Evolutionary conservation across 257 asterid genomes (phyloP).

Genomic region (Penstemon eatonii): DNA sequence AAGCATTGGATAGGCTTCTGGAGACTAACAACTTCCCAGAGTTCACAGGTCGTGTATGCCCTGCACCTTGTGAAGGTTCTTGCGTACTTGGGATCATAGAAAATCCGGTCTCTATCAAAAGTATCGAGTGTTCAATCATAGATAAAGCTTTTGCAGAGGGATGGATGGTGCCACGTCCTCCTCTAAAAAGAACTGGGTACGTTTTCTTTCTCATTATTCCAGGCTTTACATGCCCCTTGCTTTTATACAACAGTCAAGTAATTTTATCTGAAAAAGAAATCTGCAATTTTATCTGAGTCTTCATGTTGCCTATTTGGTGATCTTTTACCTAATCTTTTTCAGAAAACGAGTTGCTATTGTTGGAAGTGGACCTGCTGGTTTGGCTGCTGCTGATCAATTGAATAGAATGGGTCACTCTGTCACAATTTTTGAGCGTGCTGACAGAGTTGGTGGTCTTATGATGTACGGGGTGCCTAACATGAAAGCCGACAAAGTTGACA

Average conservation of each 20-base stretch:
- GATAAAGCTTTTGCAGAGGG: conserved; percentile 97
- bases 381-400: conserved; percentile 99
- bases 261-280: not conserved
- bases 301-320: not conserved
- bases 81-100: conserved; percentile 98
- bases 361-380: conserved; percentile 98
- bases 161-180: conserved; percentile 99
- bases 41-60: conserved; percentile 99
- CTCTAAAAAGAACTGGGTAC: conserved; percentile 79
- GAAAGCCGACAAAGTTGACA: conserved; percentile 88
- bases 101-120: conserved; percentile 94
- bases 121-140: conserved; percentile 91
- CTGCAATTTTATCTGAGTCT: not conserved
- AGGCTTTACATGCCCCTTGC: not conserved
- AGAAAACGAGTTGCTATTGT: conserved; percentile 84
- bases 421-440: conserved; percentile 93
- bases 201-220: not conserved
- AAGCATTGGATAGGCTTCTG: conserved; percentile 94
- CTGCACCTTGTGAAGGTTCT: conserved; percentile 99
- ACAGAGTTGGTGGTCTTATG: conserved; percentile 98
- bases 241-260: not conserved
- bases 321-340: conserved; percentile 25
- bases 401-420: conserved; percentile 88
- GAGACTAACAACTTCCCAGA: conserved; percentile 99
- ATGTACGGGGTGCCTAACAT: conserved; percentile 99